Conservation (phyloP, 345 rosid genomes). For the Pistacia atlantica region DNA sequence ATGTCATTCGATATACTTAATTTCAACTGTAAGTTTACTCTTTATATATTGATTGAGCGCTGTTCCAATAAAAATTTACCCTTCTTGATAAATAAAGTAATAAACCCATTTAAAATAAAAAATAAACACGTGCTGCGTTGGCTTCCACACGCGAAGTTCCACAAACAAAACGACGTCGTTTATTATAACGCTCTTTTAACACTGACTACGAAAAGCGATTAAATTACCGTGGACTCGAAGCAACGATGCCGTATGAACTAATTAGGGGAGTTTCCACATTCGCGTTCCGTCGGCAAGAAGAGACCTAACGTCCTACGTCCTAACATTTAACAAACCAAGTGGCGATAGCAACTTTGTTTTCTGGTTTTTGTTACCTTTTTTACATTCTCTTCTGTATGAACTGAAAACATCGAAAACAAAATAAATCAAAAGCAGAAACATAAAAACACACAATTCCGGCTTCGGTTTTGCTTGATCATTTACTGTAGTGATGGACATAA, state of each 20-base stretch:
- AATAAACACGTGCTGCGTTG: no score
- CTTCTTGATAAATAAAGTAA: no score
- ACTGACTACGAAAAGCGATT: neutral
- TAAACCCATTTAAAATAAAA: no score
- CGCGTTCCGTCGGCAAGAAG: neutral
- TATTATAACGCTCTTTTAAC: neutral
- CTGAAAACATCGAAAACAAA: neutral
- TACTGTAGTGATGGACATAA: conserved; percentile 61
- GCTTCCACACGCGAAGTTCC: neutral
- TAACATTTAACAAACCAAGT: no score
- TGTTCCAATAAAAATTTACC: no score
- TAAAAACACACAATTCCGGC: neutral
- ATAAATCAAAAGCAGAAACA: neutral
- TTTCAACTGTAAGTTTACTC: no score
- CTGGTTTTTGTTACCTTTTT: neutral
- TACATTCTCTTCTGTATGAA: neutral
- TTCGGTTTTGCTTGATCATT: neutral
- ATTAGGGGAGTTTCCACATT: neutral
- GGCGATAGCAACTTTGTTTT: neutral
- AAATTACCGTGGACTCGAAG: neutral
- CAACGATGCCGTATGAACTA: conserved; percentile 1
- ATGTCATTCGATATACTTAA: no score
- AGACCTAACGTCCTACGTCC: neutral
- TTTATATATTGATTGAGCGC: no score
- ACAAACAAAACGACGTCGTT: neutral